Base-by-base conservation (phyloP, 2,329 filamentous ascomycete species). In the Zymoseptoria ardabiliae region DNA sequence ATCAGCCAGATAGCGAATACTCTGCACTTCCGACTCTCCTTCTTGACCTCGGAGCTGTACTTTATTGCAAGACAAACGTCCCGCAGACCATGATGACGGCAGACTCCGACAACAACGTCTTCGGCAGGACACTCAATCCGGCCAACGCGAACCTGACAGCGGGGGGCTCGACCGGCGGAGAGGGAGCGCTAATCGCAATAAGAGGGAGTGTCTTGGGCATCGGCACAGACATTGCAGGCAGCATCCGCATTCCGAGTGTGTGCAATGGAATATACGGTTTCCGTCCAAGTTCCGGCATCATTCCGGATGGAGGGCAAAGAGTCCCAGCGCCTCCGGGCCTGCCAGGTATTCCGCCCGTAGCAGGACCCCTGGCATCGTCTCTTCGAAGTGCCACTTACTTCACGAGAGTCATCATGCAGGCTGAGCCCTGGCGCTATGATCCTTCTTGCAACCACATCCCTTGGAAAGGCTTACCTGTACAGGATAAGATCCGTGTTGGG, bases 231-330 rank as follows among this genome's bases (percentile, higher is more conserved):
- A 79, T 87, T 53, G 81, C 78, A 1, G 81, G 81, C 1, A 77
- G 74, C 57, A 87, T 95, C 69, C 85, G 86, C 68, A 94, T 97
- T 72, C 93, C 89, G 73, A 89, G 96, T 59, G 91, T 96, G 67
- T 93, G 91, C 74, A 74, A 74, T 51, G 71, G 70, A 8, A 66
- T 71, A 21, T 71, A 65, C 30, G 70, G 71, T 5, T 65, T 72
- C 50, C 51, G 59, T 17, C 65, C 66, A 1, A 65, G 54, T 19
- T 51, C 49, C 1, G 41, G 55, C 22, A 28, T 65, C 4, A 49
- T 67, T 8, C 62, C 65, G 13, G 65, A 63, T 30, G 64, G 55
- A 80, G 45, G 58, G 79, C 41, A 71, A 77, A 57, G 52, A 13
- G 48, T 25, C 11, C 54, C 54, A 72, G 75, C 63, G 62, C 78